Evolutionary conservation across 2,329 filamentous ascomycete species (phyloP), one percentile per base, ranked within the genome.

Genomic region (Nothophoma quercina): DNA sequence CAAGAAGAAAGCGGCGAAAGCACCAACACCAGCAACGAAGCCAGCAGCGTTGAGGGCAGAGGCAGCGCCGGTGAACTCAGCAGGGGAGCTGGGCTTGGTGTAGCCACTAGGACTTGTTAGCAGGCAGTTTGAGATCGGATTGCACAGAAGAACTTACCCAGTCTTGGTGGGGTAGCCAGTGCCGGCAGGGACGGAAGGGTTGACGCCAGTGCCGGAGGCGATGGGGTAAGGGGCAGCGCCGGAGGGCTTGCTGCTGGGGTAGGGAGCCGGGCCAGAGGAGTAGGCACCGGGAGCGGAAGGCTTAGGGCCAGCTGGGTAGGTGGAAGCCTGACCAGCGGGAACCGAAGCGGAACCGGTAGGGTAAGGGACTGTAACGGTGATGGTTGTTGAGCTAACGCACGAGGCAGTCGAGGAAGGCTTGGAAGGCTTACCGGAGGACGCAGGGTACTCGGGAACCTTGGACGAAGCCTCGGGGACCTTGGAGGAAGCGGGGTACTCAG

Each of bases 351-450:
- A 62, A 44, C 69, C 72, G 38, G 75, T 76, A 52, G 71, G 69
- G 65, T 67, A 64, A 21, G 69, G 70, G 57, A 79, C 62, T 35
- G 77, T 79, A 58, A 78, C 67, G 51, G 74, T 70, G 58, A 74
- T 67, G 58, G 78, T 80, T 51, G 68, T 67, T 64, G 74, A 78
- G 65, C 75, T 71, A 39, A 71, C 67, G 55, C 76, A 78, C 50
- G 60, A 59, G 41, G 62, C 35, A 21, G 43, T 34, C 25, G 23
- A 42, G 9, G 48, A 48, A 25, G 53, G 43, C 18, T 42, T 29
- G 35, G 54, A 46, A 42, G 52, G 52, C 52, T 55, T 55, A 55
- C 52, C 46, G 35, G 42, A 55, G 51, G 48, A 23, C 36, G 34
- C 42, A n/a, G 52, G 35, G 52, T 56, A 57, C 39, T 38, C 34